Conservation (phyloP, 139 green algal genomes). For the Tetraselmis striata region DNA sequence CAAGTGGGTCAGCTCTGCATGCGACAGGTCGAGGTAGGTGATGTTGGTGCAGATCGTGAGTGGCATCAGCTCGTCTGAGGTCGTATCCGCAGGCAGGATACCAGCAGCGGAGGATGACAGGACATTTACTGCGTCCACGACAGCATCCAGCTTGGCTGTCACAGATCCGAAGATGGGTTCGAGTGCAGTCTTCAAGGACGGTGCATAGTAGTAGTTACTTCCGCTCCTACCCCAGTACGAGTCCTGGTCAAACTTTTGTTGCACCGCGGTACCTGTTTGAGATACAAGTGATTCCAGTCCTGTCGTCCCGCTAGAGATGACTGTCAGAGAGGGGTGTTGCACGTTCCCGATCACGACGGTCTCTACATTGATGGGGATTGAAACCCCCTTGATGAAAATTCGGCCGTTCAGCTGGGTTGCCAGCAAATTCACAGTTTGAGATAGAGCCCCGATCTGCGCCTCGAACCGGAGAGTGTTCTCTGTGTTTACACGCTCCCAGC, state of each 20-base stretch:
- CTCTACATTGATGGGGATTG: not conserved
- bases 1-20: not conserved
- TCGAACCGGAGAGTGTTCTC: not conserved
- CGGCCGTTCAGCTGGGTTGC: not conserved
- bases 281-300: too few relatives aligned
- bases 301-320: not conserved
- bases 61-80: not conserved
- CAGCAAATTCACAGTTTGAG: not conserved
- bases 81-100: not conserved
- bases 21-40: not conserved
- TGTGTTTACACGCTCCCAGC: not conserved
- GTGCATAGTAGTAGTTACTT: not conserved
- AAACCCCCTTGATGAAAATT: not conserved
- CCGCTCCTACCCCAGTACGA: too few relatives aligned
- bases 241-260: too few relatives aligned
- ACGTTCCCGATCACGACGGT: not conserved
- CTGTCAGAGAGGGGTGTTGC: not conserved
- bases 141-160: not conserved
- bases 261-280: too few relatives aligned
- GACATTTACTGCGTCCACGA: not conserved
- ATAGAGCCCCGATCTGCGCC: not conserved
- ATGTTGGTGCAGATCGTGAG: not conserved
- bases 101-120: not conserved
- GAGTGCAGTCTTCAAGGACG: not conserved
- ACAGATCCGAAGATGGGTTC: not conserved